phyloP scores from a whole-genome alignment of 179 eudicot species.

The Silene vulgaris region DNA sequence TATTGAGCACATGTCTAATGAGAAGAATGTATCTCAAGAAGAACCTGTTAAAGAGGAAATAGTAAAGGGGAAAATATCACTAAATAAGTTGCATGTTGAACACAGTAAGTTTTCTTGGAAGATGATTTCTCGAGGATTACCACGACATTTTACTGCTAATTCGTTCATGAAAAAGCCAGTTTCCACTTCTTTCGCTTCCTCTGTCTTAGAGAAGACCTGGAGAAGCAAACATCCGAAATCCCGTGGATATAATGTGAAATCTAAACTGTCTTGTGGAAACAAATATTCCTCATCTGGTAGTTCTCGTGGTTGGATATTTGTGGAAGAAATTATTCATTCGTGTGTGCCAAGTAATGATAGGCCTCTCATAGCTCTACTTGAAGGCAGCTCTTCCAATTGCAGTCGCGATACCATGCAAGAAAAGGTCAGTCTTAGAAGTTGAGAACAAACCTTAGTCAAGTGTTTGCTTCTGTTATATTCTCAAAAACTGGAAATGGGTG shows the following conservation, averaged over 20 bases:
- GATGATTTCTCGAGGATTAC: constrained; percentile 25
- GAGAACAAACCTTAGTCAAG: constrained; percentile 25
- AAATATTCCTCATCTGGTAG: constrained; percentile 26
- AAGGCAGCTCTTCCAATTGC: constrained; percentile 30
- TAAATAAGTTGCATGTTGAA: constrained; percentile 26
- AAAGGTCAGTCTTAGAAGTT: constrained; percentile 36
- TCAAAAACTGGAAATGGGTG: neutral
- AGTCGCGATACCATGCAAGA: constrained; percentile 26
- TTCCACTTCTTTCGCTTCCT: constrained; percentile 10
- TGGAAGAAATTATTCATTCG: constrained; percentile 40
- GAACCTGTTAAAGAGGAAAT: constrained; percentile 18
- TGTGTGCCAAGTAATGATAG: constrained; percentile 50
- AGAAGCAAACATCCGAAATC: constrained; percentile 27
- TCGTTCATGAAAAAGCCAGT: constrained; percentile 15
- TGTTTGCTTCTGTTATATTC: constrained; percentile 6
- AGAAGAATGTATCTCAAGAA: constrained; percentile 3
- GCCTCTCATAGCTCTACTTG: constrained; percentile 33
- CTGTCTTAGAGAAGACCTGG: constrained; percentile 19
- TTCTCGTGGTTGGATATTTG: constrained; percentile 51
- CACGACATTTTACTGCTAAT: constrained; percentile 15
- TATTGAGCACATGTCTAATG: constrained; percentile 15
- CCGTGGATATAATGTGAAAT: constrained; percentile 19
- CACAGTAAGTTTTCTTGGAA: constrained; percentile 29
- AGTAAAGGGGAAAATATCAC: neutral
- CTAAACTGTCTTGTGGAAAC: constrained; percentile 20